Conservation (phyloP, 2,329 filamentous ascomycete genomes). For the Endoconidiophora laricicola region DNA sequence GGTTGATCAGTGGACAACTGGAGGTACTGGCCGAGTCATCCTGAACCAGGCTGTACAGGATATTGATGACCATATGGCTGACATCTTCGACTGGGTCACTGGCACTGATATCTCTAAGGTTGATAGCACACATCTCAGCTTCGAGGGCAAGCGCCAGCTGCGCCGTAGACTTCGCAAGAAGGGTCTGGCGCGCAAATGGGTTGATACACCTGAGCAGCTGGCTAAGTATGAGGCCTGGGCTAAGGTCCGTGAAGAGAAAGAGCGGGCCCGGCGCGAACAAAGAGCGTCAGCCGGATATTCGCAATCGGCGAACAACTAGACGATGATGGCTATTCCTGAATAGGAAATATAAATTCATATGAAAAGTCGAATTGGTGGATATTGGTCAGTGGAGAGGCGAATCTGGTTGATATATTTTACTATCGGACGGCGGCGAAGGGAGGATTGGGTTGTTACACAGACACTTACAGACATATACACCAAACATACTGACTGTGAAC, state of each 20-base stretch:
- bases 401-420: too few species aligned
- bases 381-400: too few species aligned
- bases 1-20: constrained; percentile 42
- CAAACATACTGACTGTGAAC: too few species aligned
- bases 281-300: constrained; percentile 16
- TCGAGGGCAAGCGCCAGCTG: constrained; percentile 31
- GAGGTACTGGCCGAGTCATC: constrained; percentile 30
- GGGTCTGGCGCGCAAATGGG: constrained; percentile 24
- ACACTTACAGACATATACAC: too few species aligned
- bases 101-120: constrained; percentile 27
- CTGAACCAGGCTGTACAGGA: constrained; percentile 26
- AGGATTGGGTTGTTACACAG: too few species aligned
- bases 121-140: constrained; percentile 16
- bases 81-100: constrained; percentile 29
- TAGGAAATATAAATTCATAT: too few species aligned
- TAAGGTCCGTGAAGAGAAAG: constrained; percentile 23
- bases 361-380: background rate
- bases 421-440: too few species aligned
- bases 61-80: constrained; percentile 29
- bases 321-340: background rate
- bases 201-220: constrained; percentile 24
- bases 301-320: constrained; percentile 4
- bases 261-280: constrained; percentile 21
- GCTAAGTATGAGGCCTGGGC: constrained; percentile 28
- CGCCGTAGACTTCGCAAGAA: constrained; percentile 28